Evolutionary conservation across 163 green algal genomes (phyloP).

Genomic region (Volvox carteri): DNA sequence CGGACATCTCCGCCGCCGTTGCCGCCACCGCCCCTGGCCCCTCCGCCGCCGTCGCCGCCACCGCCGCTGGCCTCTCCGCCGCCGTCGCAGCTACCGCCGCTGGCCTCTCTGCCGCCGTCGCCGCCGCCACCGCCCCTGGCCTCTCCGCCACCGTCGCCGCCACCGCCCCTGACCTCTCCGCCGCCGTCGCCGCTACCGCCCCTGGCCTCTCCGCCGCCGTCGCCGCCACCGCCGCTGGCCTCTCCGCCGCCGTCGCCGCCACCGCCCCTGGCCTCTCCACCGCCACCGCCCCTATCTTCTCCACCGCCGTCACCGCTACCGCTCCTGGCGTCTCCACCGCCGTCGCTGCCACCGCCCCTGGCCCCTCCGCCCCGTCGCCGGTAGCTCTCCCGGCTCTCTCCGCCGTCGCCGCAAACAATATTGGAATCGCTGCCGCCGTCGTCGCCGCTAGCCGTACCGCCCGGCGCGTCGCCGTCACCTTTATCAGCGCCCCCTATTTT

Average conservation of each 20-base stretch:
- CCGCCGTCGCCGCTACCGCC: background rate
- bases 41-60: background rate
- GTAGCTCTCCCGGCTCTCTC: background rate
- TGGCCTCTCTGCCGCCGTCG: no score
- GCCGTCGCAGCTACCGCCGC: background rate
- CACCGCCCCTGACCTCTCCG: background rate
- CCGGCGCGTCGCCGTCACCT: background rate
- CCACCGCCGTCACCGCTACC: background rate
- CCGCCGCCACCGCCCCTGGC: background rate
- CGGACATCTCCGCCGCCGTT: background rate
- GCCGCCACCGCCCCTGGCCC: background rate
- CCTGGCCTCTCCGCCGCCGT: background rate
- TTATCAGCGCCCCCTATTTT: background rate
- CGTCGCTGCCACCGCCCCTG: background rate
- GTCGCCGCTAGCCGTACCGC: background rate
- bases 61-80: background rate
- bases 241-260: background rate
- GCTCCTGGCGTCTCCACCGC: background rate
- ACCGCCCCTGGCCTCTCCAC: background rate
- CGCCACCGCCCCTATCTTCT: background rate
- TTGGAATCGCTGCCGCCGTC: background rate
- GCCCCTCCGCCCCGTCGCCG: background rate
- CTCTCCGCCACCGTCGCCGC: background rate
- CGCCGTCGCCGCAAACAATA: background rate
- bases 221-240: background rate